Evolutionary conservation across 352 stramenopile genomes (phyloP).

Genomic region (Globisporangium nagaii): DNA sequence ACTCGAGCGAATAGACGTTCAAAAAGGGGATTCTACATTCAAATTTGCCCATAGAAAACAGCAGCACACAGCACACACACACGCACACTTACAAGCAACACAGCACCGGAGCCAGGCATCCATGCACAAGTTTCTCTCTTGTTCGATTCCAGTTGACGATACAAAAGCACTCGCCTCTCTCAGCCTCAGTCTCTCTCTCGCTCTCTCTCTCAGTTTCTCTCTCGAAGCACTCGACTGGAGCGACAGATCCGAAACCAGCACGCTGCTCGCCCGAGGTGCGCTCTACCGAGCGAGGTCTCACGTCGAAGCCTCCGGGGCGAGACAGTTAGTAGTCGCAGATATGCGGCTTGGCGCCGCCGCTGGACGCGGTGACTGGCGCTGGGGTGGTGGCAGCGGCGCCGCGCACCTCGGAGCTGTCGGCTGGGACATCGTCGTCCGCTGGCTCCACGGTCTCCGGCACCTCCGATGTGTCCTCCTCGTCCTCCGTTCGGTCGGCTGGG

Average conservation of each 20-base stretch:
- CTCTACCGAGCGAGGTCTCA: background rate
- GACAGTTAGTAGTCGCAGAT: background rate
- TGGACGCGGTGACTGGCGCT: background rate
- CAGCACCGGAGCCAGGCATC: background rate
- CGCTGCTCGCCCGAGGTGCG: background rate
- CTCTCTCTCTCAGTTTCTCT: too few relatives aligned
- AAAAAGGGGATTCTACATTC: background rate
- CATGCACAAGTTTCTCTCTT: background rate
- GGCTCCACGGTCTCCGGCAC: background rate
- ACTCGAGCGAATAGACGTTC: background rate
- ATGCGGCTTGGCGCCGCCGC: background rate
- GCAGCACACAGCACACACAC: too few relatives aligned
- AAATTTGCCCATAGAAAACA: background rate
- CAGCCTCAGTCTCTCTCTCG: too few relatives aligned
- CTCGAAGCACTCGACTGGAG: background rate
- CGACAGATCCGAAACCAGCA: background rate
- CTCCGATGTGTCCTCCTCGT: background rate
- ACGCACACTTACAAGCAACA: background rate
- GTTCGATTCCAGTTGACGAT: background rate
- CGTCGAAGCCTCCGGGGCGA: background rate
- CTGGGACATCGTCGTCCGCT: background rate
- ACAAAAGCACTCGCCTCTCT: too few relatives aligned
- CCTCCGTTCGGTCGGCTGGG: background rate
- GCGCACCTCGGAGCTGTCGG: background rate
- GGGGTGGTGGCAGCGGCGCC: background rate